Base-by-base conservation (phyloP, 1,284 basidiomycete genomes). In the Marasmius sp. region DNA sequence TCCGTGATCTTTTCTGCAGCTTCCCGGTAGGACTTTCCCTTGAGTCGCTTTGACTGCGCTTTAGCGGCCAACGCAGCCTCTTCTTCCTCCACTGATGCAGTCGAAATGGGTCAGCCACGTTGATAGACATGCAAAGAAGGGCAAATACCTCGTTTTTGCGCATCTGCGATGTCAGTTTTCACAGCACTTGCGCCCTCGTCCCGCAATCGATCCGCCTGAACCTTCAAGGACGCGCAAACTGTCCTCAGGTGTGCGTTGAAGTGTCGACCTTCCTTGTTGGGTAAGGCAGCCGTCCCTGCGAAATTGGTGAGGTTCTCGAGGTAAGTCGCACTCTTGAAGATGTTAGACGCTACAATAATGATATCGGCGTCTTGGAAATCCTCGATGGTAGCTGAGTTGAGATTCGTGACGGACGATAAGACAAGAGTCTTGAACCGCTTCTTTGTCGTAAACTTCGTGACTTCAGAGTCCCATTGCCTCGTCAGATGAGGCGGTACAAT, bases 401-500 rank as follows among this genome's bases (percentile, higher is more conserved):
- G 76, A 66, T 93, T 89, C 3, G 83, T 72, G 52, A 90, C 88
- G 1, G 86, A 90, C 18, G 88, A 85, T 59, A 97, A 82, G 33
- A 89, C 81, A 59, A 92, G 81, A 43, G 92, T 79, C 47, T 86
- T 86, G 75, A 92, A 88, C 20, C 55, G 49, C 20, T 80, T 77
- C 16, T 85, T 80, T 2, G 83, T 81, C 1, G 86, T 85, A 76
- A 98, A 98, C 72, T 96, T 95, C 68, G 80, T 75, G 49, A 93
- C 87, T 72, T 98, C 95, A 12, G 88, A 91, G 20, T 86, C 85
- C 96, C 95, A 98, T 72, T 98, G 95, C 55, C 88, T 85, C 39
- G 89, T 92, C 61, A 98, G 79, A 75, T 98, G 95, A 1, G 93
- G 88, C 16, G 95, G 95, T 8, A 98, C 95, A 64, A 97, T 83